Conservation (phyloP, 2,329 filamentous ascomycete genomes). For the Epichloe brachyelytri region DNA sequence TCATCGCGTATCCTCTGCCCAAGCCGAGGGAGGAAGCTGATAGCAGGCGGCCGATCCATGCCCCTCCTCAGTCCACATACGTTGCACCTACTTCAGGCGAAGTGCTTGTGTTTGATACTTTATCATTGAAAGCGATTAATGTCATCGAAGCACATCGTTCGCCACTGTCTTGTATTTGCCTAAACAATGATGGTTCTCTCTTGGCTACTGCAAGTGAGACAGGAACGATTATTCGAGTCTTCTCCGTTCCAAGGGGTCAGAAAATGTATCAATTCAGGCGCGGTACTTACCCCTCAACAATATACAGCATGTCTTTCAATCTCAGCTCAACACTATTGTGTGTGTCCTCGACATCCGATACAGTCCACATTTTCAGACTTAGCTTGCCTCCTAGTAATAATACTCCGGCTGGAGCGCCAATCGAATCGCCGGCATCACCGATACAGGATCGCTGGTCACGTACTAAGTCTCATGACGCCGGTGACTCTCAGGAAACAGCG, state of each 20-base stretch:
- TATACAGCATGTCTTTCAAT: slow-evolving; percentile 99
- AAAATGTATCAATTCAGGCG: slow-evolving; percentile 95
- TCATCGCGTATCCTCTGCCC: slow-evolving; percentile 84
- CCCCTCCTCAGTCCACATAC: slow-evolving; percentile 67
- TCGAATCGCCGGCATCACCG: slow-evolving; percentile 27
- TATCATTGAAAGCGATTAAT: slow-evolving; percentile 83
- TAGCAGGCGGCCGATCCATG: slow-evolving; percentile 59
- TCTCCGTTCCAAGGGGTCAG: slow-evolving; percentile 77
- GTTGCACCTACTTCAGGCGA: slow-evolving; percentile 79
- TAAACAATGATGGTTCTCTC: slow-evolving; percentile 85
- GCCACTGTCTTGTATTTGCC: slow-evolving; percentile 75
- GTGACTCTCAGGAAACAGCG: slow-evolving; percentile 28
- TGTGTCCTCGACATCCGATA: slow-evolving; percentile 92
- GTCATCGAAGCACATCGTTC: slow-evolving; percentile 92
- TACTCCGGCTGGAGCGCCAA: slow-evolving; percentile 23
- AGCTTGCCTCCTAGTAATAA: slow-evolving; percentile 31
- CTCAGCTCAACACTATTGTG: slow-evolving; percentile 83
- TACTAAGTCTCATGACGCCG: slow-evolving; percentile 37
- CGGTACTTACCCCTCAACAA: slow-evolving; percentile 88
- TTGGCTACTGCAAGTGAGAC: slow-evolving; percentile 94
- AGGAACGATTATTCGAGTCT: slow-evolving; percentile 92
- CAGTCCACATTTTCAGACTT: slow-evolving; percentile 90
- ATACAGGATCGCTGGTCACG: slow-evolving; percentile 39
- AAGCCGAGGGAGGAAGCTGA: slow-evolving; percentile 50
- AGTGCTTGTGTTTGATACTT: slow-evolving; percentile 82